Base-by-base conservation (phyloP, 1,284 basidiomycete genomes). In the Entoloma clypeatum region DNA sequence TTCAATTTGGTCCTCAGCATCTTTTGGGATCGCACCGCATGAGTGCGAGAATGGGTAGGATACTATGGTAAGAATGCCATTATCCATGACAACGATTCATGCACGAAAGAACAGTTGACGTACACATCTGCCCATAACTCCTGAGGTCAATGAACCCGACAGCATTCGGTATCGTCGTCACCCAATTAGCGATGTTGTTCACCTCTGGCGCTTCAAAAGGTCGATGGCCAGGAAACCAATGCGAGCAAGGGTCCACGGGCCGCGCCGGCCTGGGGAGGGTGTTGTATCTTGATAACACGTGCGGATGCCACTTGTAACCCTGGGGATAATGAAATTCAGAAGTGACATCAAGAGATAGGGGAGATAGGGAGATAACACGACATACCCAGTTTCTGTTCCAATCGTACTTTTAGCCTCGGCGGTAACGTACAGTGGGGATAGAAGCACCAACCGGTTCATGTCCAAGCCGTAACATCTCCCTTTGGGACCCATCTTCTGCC, bases 91-190 rank as follows among this genome's bases (percentile, higher is more conserved):
- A 7, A 39, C 10, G 18, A 30, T 14, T 33, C 7, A 26, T 34
- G 36, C 38, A 14, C 27, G 9, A 36, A 32, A 21, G 41, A 25
- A 27, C 22, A 9, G 26, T 36, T 23, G 3, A 72, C 81, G 48
- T 53, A 90, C 87, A 59, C 70, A 89, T 80, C 60, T 94, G 89
- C 0, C 89, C 89, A 56, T 92, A 93, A 51, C 78, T 84, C 51
- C 92, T 74, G 43, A 93, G 57, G 60, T 92, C 89, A 16, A 93
- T 47, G 55, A 86, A 92, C 2, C 70, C 75, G 7, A 72, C 61
- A 13, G 80, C 58, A 45, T 73, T 64, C 13, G 74, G 69, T 16
- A 77, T 71, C 19, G 70, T 74, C 5, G 65, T 68, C 33, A 91
- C 66, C 55, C 81, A 90, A 48, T 81, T 75, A 1, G 82, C 81